Evolutionary conservation across 345 rosid genomes (phyloP), one percentile per base, ranked within the genome.

Genomic region (Eucalyptus polyanthemos): DNA sequence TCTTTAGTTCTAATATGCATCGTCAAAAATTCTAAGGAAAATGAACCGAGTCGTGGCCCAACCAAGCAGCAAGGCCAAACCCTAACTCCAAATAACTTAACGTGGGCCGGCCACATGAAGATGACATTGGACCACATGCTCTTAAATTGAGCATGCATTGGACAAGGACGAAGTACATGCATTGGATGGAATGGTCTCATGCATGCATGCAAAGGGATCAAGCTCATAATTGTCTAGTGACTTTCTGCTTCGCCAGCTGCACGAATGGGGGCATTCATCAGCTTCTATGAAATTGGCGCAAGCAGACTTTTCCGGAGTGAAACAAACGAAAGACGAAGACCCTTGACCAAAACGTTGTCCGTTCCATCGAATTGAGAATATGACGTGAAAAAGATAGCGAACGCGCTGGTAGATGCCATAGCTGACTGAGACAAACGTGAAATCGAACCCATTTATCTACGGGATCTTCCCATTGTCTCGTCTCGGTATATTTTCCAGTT

Each of bases 371-470:
- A 29, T 62, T 29, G 72, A 62, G 72, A 62, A 29, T 62, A 29
- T 6, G 34, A 62, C 17, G 0, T 62, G 34, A 29, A 62, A 29
- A 62, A 6, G 9, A 62, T 62, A 1, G 34, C 14, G 34, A 62
- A 62, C 3, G 17, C n/a, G 3, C 8, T 2, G 5, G 34, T 5
- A 24, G 14, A 2, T 0, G n/a, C n/a, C 65, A 58, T 25, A 58
- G 12, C n/a, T 58, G 7, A 58, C 65, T 5, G 27, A 58, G 14
- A 24, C 14, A 58, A 58, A 10, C 25, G 4, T 54, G 60, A 54
- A 54, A 19, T 54, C 60, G 0, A 54, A 54, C 60, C 60, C 60
- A 54, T 54, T 54, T 0, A 58, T 58, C 65, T 58, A 9, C 65
- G 14, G 14, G 65, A 11, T 58, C 65, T 58, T 58, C 25, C 1